Base-by-base conservation (phyloP, 768 basidiomycete species). In the Leccinellum rugosiceps region DNA sequence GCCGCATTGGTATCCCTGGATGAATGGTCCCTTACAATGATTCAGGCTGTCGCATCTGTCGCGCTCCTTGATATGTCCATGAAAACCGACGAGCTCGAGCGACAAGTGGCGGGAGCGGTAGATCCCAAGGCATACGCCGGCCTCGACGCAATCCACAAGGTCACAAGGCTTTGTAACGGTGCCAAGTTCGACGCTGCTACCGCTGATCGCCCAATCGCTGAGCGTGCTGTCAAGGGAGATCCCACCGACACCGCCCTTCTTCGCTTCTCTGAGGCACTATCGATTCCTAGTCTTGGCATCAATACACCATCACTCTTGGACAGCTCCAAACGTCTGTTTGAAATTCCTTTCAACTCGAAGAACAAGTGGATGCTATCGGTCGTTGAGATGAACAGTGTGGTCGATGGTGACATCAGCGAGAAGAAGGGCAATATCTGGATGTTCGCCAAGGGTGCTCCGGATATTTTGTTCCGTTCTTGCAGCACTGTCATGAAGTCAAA, bases 361-460 rank as follows among this genome's bases (percentile, higher is more conserved):
- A 81, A 82, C 61, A 86, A 85, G 65, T 84, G 77, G 77, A 84
- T 84, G 79, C 73, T 84, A 49, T 80, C 77, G 51, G 71, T 81
- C 52, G 61, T 75, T 1, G 50, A 68, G 11, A 35, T 72, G 34
- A 57, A 64, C 61, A 46, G 62, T 60, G 9, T 58, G 52, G 48
- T 48, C n/a, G 41, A 61, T 14, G 50, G 58, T 23, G 47, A 61
- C 2, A 50, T 58, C 17, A 45, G 35, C 44, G 50, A 63, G 54
- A 54, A 60, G 49, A 38, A 43, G 6, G 28, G 52, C 7, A 61
- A 6, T 32, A 63, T 58, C 0, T 68, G 78, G 67, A 68, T 85
- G 56, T 70, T 80, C 50, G 76, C 78, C 65, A 84, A 85, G 66
- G 83, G 83, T n/a, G 84, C 83, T 1, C 84, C 84, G 0, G 84